These are phyloP conservation scores for Suillus weaverae DNA, from an alignment of 768 basidiomycete species.

Conservation along the genomic window DNA sequence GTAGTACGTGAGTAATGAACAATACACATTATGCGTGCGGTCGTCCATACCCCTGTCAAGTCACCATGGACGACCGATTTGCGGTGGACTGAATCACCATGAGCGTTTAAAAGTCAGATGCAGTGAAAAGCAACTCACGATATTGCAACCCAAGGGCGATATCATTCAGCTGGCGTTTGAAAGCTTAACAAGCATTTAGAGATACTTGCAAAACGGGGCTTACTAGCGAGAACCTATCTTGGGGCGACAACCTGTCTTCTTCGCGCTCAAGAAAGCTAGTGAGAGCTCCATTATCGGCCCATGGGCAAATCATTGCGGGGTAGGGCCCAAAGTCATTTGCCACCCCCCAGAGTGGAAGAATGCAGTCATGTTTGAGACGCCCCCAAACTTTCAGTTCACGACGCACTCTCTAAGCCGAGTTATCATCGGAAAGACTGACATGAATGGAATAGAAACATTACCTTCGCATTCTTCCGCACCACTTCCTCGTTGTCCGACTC, in stretches of 20 bases:
- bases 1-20: background rate
- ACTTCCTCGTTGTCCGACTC: background rate
- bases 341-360: slow-evolving; percentile 21
- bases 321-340: slow-evolving; percentile 21
- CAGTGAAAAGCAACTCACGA: background rate
- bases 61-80: slow-evolving; percentile 8
- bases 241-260: slow-evolving; percentile 3
- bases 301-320: slow-evolving; percentile 25
- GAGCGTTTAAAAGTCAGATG: background rate
- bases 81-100: slow-evolving; percentile 3
- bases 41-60: slow-evolving; percentile 4
- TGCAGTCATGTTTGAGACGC: slow-evolving; percentile 19
- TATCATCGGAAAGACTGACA: background rate
- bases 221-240: slow-evolving; percentile 19
- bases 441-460: background rate
- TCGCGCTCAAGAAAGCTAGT: slow-evolving; percentile 13
- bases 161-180: background rate
- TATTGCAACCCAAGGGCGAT: background rate
- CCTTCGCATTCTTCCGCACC: background rate
- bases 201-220: background rate
- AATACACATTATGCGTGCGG: background rate
- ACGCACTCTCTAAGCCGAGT: slow-evolving; percentile 12
- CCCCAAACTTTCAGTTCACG: slow-evolving; percentile 26
- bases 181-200: background rate
- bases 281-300: slow-evolving; percentile 19